phyloP scores from a whole-genome alignment of 352 stramenopile genomes.

The Phytophthora niederhauseri region DNA sequence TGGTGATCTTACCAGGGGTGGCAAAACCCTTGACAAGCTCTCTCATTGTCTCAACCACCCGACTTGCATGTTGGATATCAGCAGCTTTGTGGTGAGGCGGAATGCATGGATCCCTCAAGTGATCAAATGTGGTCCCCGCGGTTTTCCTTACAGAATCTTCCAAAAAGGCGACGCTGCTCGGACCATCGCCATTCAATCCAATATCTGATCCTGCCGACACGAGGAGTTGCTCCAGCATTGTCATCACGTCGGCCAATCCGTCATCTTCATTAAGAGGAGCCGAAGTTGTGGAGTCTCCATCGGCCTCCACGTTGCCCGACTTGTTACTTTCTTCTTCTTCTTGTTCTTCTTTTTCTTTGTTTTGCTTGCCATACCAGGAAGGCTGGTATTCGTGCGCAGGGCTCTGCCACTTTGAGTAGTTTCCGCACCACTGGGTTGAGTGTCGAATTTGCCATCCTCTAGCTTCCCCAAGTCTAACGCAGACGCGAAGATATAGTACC shows the following conservation, averaged over 20 bases:
- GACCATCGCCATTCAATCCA: not conserved
- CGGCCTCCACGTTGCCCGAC: not conserved
- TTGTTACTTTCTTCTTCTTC: not conserved
- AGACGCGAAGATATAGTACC: conserved; percentile 20
- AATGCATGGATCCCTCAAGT: conserved; percentile 8
- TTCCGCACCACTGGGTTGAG: not conserved
- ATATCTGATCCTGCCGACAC: not conserved
- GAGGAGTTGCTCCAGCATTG: not conserved
- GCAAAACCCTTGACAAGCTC: conserved; percentile 1
- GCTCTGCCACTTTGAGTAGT: too few species aligned
- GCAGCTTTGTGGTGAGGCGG: not conserved
- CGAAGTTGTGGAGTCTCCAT: not conserved
- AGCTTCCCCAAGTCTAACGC: conserved; percentile 13
- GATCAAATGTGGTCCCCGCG: not conserved
- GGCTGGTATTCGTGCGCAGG: not conserved
- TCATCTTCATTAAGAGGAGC: not conserved
- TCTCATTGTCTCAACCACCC: conserved; percentile 5
- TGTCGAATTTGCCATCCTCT: conserved; percentile 6
- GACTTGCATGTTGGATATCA: conserved; percentile 8
- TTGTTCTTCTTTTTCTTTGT: not conserved
- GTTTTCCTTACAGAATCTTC: not conserved
- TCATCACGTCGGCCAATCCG: not conserved
- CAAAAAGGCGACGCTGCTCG: not conserved
- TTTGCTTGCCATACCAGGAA: not conserved
- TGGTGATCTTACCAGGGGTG: not conserved